A percentile compares a stretch with the other conserved stretches of the same genome.
Evolutionary conservation across 352 stramenopile species (phyloP).

Genomic region (Pythium guiyangense): DNA sequence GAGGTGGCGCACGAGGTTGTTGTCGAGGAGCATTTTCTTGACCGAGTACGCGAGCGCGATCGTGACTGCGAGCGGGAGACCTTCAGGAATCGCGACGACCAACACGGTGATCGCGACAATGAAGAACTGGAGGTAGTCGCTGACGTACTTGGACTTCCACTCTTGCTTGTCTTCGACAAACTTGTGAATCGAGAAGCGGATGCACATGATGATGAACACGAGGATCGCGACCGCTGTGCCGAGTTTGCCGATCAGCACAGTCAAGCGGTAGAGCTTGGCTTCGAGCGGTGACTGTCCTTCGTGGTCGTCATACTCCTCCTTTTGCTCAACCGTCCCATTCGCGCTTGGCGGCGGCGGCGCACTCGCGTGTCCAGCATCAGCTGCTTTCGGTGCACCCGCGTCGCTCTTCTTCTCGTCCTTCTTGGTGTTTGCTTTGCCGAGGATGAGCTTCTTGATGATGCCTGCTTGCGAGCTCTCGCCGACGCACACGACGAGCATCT

Average conservation of each 20-base stretch:
- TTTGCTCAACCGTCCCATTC: slow-evolving; percentile 78
- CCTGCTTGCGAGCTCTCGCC: slow-evolving; percentile 91
- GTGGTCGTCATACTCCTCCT: slow-evolving; percentile 54
- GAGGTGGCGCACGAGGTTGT: slow-evolving; percentile 87
- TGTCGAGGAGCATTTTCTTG: slow-evolving; percentile 90
- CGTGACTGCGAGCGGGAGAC: too few species aligned
- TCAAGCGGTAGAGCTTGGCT: slow-evolving; percentile 80
- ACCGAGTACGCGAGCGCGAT: slow-evolving; percentile 95
- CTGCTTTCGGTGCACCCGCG: slow-evolving; percentile 5
- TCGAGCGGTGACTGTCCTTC: slow-evolving; percentile 73
- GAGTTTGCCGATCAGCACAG: slow-evolving; percentile 81
- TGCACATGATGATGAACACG: slow-evolving; percentile 77
- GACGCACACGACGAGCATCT: slow-evolving; percentile 93
- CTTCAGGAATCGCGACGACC: slow-evolving; percentile 97
- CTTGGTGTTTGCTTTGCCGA: slow-evolving; percentile 51
- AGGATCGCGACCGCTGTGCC: slow-evolving; percentile 65
- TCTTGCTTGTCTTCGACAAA: slow-evolving; percentile 35
- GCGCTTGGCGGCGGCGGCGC: slow-evolving; percentile 37
- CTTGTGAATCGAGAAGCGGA: slow-evolving; percentile 61
- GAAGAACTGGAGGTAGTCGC: slow-evolving; percentile 79
- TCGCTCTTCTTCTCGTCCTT: slow-evolving; percentile 48
- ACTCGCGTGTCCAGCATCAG: not conserved
- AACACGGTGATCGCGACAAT: slow-evolving; percentile 88
- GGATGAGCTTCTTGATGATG: slow-evolving; percentile 89
- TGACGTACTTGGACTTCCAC: slow-evolving; percentile 53